Evolutionary conservation across 805 yeast species (phyloP).

Genomic region (Suhomyces sp.): DNA sequence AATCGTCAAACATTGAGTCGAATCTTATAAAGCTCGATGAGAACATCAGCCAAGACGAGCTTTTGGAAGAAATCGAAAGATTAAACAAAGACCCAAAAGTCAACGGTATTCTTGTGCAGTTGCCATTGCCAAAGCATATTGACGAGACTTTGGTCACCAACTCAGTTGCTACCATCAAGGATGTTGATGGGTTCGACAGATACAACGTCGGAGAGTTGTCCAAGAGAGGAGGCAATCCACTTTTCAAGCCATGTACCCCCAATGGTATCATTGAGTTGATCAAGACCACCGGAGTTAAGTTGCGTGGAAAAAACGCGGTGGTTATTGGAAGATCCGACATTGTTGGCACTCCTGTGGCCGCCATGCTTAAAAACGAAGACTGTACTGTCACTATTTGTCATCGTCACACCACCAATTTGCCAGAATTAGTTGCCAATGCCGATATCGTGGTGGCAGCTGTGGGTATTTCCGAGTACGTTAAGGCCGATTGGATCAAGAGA

Average conservation of each 20-base stretch:
- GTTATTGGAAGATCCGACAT: slow-evolving; percentile 95
- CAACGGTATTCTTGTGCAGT: slow-evolving; percentile 85
- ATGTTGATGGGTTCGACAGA: slow-evolving; percentile 93
- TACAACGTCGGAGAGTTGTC: slow-evolving; percentile 86
- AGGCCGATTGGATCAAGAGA: slow-evolving; percentile 70
- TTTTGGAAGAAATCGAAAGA: slow-evolving; percentile 55
- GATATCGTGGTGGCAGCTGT: slow-evolving; percentile 78
- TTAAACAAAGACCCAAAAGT: slow-evolving; percentile 74
- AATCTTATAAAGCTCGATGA: slow-evolving; percentile 63
- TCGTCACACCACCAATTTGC: slow-evolving; percentile 64
- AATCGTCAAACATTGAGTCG: slow-evolving; percentile 74
- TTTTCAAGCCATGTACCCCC: slow-evolving; percentile 92
- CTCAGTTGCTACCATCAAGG: slow-evolving; percentile 78
- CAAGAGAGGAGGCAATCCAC: slow-evolving; percentile 80
- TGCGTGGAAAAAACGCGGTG: slow-evolving; percentile 82
- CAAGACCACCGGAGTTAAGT: slow-evolving; percentile 60
- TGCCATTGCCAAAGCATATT: slow-evolving; percentile 81
- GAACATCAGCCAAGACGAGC: slow-evolving; percentile 54
- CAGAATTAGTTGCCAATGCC: slow-evolving; percentile 54
- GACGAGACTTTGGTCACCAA: slow-evolving; percentile 79
- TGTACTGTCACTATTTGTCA: slow-evolving; percentile 89
- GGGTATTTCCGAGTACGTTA: slow-evolving; percentile 67
- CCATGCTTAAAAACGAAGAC: slow-evolving; percentile 71
- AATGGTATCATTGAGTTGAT: slow-evolving; percentile 84
- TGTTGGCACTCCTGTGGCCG: slow-evolving; percentile 92